These are phyloP conservation scores for Eucalyptus paniculata DNA, from an alignment of 345 rosid genomes.

Conservation along the genomic window DNA sequence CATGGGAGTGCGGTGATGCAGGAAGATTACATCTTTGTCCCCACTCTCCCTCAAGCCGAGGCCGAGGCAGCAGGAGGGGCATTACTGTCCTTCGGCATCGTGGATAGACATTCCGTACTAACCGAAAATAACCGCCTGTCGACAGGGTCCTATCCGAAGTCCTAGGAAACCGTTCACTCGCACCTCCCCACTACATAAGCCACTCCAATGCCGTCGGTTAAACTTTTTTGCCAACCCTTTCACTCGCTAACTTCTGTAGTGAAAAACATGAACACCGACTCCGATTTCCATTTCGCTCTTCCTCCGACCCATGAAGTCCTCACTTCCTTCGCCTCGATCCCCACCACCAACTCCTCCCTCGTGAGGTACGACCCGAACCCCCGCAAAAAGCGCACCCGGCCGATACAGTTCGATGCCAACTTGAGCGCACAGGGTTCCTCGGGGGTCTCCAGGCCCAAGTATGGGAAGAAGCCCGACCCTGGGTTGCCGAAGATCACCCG, in stretches of 20 bases:
- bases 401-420: background rate
- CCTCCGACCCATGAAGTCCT: background rate
- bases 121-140: conserved; percentile 19
- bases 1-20: background rate
- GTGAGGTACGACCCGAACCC: background rate
- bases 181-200: conserved; percentile 17
- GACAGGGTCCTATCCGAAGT: background rate
- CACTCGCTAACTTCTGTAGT: background rate
- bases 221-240: background rate
- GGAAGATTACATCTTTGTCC: background rate
- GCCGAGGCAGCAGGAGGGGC: background rate
- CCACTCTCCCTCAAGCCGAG: background rate
- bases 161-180: conserved; percentile 10
- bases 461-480: conserved; percentile 50
- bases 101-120: background rate
- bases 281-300: background rate
- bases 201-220: background rate
- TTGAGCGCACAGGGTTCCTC: background rate
- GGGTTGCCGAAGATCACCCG: conserved; percentile 56
- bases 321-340: background rate
- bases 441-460: conserved; percentile 7
- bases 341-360: background rate
- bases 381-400: background rate
- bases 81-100: background rate
- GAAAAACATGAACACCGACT: background rate